Evolutionary conservation across 1,284 basidiomycete species (phyloP).

Genomic region (Apiotrichum siamense): DNA sequence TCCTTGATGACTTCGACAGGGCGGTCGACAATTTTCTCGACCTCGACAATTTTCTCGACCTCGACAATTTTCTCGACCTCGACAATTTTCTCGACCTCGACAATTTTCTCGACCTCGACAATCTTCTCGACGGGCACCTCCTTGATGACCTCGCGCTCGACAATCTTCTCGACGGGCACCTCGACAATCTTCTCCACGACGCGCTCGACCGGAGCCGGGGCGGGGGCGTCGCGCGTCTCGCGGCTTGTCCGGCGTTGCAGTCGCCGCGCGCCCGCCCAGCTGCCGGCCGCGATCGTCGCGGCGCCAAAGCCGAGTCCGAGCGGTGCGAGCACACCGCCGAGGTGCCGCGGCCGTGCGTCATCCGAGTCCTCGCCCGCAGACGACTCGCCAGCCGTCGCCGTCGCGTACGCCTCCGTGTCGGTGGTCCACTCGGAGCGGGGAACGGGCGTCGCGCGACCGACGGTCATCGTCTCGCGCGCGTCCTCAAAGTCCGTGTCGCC

Average conservation of each 20-base stretch:
- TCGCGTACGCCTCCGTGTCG: slow-evolving; percentile 39
- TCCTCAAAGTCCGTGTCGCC: slow-evolving; percentile 71
- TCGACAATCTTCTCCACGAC: too few species aligned
- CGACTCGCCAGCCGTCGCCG: slow-evolving; percentile 33
- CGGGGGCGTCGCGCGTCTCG: slow-evolving; percentile 2
- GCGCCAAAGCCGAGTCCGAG: slow-evolving; percentile 19
- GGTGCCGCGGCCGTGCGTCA: slow-evolving; percentile 38
- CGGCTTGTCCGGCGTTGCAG: slow-evolving; percentile 10
- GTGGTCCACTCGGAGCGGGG: slow-evolving; percentile 58
- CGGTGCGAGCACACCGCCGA: slow-evolving; percentile 1
- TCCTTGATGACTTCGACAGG: slow-evolving; percentile 43
- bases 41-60: slow-evolving; percentile 24
- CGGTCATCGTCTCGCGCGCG: slow-evolving; percentile 68
- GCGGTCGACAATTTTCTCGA: slow-evolving; percentile 22
- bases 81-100: slow-evolving; percentile 40
- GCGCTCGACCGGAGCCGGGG: slow-evolving; percentile 38
- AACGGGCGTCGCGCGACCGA: slow-evolving; percentile 59
- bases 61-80: slow-evolving; percentile 32
- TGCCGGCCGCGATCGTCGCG: slow-evolving; percentile 20
- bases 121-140: slow-evolving; percentile 41
- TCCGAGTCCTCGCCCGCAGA: slow-evolving; percentile 55
- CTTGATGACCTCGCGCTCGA: too few species aligned
- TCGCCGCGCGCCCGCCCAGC: slow-evolving; percentile 27
- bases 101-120: slow-evolving; percentile 24
- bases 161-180: slow-evolving; percentile 42